Evolutionary conservation across 2,329 filamentous ascomycete genomes (phyloP).

Genomic region (Colletotrichum incanum): DNA sequence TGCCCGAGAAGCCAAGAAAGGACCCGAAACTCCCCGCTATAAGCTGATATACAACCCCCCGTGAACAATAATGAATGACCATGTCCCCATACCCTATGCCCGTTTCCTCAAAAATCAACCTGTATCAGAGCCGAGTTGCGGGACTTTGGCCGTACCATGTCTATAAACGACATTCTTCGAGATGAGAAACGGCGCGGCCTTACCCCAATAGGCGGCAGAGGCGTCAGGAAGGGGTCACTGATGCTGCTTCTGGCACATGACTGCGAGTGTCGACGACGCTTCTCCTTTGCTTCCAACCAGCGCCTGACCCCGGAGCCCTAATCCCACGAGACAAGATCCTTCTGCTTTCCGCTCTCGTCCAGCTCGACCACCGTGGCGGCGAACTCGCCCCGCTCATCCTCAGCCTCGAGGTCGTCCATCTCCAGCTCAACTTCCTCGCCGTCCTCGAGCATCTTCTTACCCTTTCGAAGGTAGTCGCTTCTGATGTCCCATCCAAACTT

Average conservation of each 20-base stretch:
- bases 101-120: slow-evolving; percentile 36
- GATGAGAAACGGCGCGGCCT: slow-evolving; percentile 35
- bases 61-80: background rate
- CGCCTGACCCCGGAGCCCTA: slow-evolving; percentile 42
- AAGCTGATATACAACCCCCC: background rate
- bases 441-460: slow-evolving; percentile 67
- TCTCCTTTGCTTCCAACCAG: slow-evolving; percentile 42
- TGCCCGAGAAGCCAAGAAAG: background rate
- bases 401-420: slow-evolving; percentile 66
- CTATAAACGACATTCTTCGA: slow-evolving; percentile 35
- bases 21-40: slow-evolving; percentile 14
- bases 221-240: slow-evolving; percentile 5
- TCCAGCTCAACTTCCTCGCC: slow-evolving; percentile 65
- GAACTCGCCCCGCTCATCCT: slow-evolving; percentile 69
- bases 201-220: slow-evolving; percentile 30
- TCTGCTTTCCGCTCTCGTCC: slow-evolving; percentile 67
- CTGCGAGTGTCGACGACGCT: slow-evolving; percentile 29
- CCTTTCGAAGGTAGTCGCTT: slow-evolving; percentile 64
- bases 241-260: slow-evolving; percentile 1
- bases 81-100: background rate
- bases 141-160: slow-evolving; percentile 35
- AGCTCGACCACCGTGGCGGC: slow-evolving; percentile 68
- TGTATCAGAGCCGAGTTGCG: slow-evolving; percentile 32
- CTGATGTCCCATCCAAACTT: slow-evolving; percentile 70
- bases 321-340: slow-evolving; percentile 66